Base-by-base conservation (phyloP, 2,329 filamentous ascomycete genomes). In the Aspergillus sp. region DNA sequence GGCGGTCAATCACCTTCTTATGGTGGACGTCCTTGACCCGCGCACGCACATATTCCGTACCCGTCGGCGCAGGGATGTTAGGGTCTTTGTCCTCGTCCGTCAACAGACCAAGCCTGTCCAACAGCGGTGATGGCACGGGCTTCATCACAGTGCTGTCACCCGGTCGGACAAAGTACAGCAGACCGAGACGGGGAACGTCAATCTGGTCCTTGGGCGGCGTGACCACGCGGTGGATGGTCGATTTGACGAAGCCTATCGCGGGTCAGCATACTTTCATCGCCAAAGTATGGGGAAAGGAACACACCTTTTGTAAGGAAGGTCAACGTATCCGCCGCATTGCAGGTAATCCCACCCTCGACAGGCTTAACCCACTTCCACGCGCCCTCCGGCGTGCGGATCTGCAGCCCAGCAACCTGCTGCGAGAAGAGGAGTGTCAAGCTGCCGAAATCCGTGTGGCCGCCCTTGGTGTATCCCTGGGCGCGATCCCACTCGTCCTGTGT, bases 391-490 rank as follows among this genome's bases (percentile, higher is more conserved):
- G 75, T 75, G 17, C 79, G 77, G 20, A 86, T 81, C 67, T 86
- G 83, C 12, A 86, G 70, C 0, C 78, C 83, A 0, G 82, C 83
- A 1, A 86, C 78, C 0, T 83, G 82, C 61, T 86, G 83, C 3
- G 82, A 75, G 72, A 86, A 86, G 0, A 86, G 73, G 1, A 86
- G 68, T 0, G 83, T 86, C 3, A 85, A 70, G 0, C 81, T 82
- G 0, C 83, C 83, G 6, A 85, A 75, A 63, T 86, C 83, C 0
- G 83, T 86, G 62, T 86, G 83, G 0, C 83, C 82, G 0, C 74
- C 73, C 0, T 76, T 71, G 54, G 78, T 80, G 1, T 82, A 72
- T 39, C 73, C 70, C 1, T 78, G 75, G 2, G 74, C 71, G 41
- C 72, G 73, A 12, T 74, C 77, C 58, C 79, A 80, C 56, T 82